A percentile compares a stretch with the other conserved stretches of the same genome.
Evolutionary conservation across 441 rosid genomes (phyloP).

Genomic region (Melianthus villosus): DNA sequence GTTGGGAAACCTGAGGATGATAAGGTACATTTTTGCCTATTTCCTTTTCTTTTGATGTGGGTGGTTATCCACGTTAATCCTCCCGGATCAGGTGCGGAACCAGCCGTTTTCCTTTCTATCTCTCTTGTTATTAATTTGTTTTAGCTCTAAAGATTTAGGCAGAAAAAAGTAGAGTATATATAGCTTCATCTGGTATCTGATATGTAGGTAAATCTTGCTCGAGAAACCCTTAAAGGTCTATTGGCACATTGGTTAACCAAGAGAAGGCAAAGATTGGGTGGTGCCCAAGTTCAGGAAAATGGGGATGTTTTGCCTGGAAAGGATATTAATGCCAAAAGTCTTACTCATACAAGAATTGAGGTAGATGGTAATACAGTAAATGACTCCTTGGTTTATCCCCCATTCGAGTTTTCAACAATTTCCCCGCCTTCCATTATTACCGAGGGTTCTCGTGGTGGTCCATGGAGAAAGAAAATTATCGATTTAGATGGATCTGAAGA

Average conservation of each 20-base stretch:
- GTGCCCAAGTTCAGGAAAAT: slow-evolving; percentile 44
- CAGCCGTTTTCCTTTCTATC: too few species aligned
- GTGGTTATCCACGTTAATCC: too few species aligned
- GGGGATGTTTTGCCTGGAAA: slow-evolving; percentile 55
- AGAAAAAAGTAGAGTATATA: too few species aligned
- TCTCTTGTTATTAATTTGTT: too few species aligned
- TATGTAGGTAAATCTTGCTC: slow-evolving; percentile 94
- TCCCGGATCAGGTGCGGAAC: too few species aligned
- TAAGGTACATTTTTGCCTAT: slow-evolving; percentile 34
- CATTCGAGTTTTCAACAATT: slow-evolving; percentile 64
- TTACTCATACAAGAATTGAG: slow-evolving; percentile 44
- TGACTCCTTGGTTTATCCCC: slow-evolving; percentile 73
- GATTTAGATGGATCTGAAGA: slow-evolving; percentile 91
- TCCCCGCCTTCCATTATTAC: slow-evolving; percentile 82
- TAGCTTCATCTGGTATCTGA: too few species aligned
- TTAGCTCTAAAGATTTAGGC: too few species aligned
- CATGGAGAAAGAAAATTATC: slow-evolving; percentile 91
- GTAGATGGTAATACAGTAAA: slow-evolving; percentile 54
- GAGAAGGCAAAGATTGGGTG: slow-evolving; percentile 58
- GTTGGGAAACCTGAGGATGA: slow-evolving; percentile 96
- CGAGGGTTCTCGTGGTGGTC: slow-evolving; percentile 93
- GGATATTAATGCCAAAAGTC: slow-evolving; percentile 38
- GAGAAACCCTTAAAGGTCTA: slow-evolving; percentile 92
- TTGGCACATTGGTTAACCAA: slow-evolving; percentile 73
- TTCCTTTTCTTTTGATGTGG: neutral